phyloP scores from a whole-genome alignment of 176 grass and related monocot genomes.

The Olyra latifolia region DNA sequence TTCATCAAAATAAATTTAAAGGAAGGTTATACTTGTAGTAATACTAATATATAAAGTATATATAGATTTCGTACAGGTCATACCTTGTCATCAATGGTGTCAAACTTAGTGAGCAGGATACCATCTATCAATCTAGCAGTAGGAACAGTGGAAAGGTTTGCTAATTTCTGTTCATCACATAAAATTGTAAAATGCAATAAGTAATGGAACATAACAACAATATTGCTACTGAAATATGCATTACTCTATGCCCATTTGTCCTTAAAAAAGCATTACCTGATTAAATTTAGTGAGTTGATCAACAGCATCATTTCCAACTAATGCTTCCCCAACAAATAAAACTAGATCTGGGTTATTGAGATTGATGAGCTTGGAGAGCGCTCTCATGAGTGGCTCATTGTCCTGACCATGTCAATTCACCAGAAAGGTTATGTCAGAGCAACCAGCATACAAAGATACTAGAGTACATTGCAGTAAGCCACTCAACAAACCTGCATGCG shows the following conservation, averaged over 20 bases:
- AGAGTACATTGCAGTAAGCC: background rate
- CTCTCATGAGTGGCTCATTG: slow-evolving; percentile 97
- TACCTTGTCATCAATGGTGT: slow-evolving; percentile 94
- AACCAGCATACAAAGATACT: background rate
- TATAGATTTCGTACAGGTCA: slow-evolving; percentile 6
- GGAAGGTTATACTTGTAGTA: too few species aligned
- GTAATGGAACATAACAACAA: background rate
- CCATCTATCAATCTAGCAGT: slow-evolving; percentile 88
- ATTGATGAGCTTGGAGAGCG: slow-evolving; percentile 96
- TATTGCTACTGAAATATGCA: background rate
- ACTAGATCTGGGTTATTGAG: slow-evolving; percentile 85
- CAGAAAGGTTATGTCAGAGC: background rate
- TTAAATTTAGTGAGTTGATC: slow-evolving; percentile 92
- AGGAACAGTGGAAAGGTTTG: slow-evolving; percentile 72
- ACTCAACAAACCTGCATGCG: slow-evolving; percentile 72
- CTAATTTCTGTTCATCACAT: slow-evolving; percentile 70
- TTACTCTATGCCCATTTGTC: background rate
- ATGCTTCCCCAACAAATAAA: slow-evolving; percentile 90
- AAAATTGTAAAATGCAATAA: background rate
- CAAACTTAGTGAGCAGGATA: slow-evolving; percentile 97
- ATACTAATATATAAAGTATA: background rate
- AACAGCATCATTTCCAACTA: slow-evolving; percentile 95
- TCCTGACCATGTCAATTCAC: slow-evolving; percentile 53
- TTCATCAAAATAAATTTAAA: background rate
- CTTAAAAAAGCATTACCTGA: slow-evolving; percentile 46